Evolutionary conservation across 441 rosid genomes (phyloP), one percentile per base, ranked within the genome.

Genomic region (Eugenia klotzschiana): DNA sequence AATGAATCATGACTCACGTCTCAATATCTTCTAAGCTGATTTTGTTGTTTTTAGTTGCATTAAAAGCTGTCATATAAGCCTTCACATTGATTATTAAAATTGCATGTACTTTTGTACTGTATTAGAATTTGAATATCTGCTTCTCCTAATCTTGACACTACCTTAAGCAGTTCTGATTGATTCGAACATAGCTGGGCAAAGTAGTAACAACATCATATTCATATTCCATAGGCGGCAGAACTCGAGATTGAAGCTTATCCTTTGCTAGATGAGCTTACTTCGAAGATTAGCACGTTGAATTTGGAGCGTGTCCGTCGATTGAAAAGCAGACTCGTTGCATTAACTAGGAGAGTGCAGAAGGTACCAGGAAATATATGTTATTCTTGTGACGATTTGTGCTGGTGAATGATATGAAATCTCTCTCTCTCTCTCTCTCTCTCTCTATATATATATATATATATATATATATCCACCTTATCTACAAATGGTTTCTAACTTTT

Each of bases 161-260:
- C 40, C 27, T 37, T 20, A 20, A 69, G 46, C 77, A 37, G 6
- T 37, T 53, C 69, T 37, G 20, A 20, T 18, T 46, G 53, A 56
- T 57, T 57, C 3, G 3, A 49, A 55, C n/a, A 18, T 26, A 55
- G 41, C 26, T 27, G 26, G 29, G 82, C 79, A 49, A 60, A 57
- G 14, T 58, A 23, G 13, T 79, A 40, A 46, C 37, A 8, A 29
- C 12, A 23, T 79, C 46, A 29, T 51, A 16, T 51, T 80, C 43
- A 29, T 80, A 55, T 80, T 90, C 53, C 58, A 73, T 89, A 97
- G 99, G 99, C 98, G 86, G 96, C 97, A 85, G 98, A 97, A 88
- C 88, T 97, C 81, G 99, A 97, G 88, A 95, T 95, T 88, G 99
- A 97, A 91, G 99, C 99, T 82, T 97, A 97, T 87, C 99, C 99